Evolutionary conservation across 768 basidiomycete genomes (phyloP).

Genomic region (Rhodotorula kratochvilovae): DNA sequence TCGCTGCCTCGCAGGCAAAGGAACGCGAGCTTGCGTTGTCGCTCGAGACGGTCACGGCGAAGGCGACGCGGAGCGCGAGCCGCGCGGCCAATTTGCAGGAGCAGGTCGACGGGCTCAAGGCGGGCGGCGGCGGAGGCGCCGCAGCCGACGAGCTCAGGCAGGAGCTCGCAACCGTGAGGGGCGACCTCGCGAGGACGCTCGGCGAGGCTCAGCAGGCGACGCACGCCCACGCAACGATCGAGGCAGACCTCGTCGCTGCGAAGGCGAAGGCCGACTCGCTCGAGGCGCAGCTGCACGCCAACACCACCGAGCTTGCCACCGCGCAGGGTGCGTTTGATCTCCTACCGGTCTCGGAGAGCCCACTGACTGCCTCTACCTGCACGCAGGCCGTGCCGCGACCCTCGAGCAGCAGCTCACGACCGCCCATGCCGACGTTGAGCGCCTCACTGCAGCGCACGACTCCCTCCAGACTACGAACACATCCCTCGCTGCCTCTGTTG

Average conservation of each 20-base stretch:
- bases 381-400: conserved; percentile 12
- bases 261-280: conserved; percentile 28
- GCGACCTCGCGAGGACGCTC: conserved; percentile 45
- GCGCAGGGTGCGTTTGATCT: conserved; percentile 16
- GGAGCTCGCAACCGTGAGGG: not conserved
- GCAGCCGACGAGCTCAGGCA: not conserved
- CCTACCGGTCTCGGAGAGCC: no score
- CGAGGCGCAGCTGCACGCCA: conserved; percentile 9
- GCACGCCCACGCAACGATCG: not conserved
- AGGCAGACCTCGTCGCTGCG: conserved; percentile 15
- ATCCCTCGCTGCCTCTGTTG: conserved; percentile 10
- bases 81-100: conserved; percentile 11
- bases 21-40: conserved; percentile 51
- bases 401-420: conserved; percentile 26
- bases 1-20: conserved; percentile 44
- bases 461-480: conserved; percentile 13
- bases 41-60: conserved; percentile 21
- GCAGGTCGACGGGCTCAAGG: conserved; percentile 6
- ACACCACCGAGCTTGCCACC: conserved; percentile 8
- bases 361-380: not conserved
- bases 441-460: conserved; percentile 16
- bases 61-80: conserved; percentile 13
- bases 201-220: conserved; percentile 16
- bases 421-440: conserved; percentile 16
- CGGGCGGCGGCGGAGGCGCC: not conserved